A percentile compares a stretch with the other conserved stretches of the same genome.
Conservation (phyloP, 805 yeast species). For the Candida easanensis region DNA sequence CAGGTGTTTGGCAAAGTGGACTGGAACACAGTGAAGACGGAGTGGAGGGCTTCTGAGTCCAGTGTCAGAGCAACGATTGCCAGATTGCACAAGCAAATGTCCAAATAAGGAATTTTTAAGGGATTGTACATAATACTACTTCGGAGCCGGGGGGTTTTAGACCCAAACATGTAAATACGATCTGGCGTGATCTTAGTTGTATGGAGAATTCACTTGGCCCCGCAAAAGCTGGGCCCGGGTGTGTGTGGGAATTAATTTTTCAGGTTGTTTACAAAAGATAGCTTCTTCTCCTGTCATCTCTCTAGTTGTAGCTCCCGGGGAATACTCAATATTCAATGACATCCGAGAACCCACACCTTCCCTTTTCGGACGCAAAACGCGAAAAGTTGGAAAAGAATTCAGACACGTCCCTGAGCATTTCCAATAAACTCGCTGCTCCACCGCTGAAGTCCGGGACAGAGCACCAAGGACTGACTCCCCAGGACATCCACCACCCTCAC, state of each 20-base stretch:
- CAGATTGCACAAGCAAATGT: slow-evolving; percentile 17
- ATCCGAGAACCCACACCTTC: not conserved
- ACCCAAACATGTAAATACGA: no score
- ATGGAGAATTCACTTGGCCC: no score
- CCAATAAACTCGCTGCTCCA: not conserved
- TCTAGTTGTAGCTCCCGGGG: no score
- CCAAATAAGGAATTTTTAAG: not conserved
- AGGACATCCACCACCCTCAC: no score
- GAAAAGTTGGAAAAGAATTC: not conserved
- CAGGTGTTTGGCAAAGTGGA: slow-evolving; percentile 32
- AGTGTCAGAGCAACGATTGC: slow-evolving; percentile 32
- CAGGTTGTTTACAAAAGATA: no score
- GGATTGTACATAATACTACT: slow-evolving; percentile 11
- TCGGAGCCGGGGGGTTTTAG: no score
- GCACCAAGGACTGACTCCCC: no score
- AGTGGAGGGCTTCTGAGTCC: slow-evolving; percentile 36
- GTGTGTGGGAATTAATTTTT: no score
- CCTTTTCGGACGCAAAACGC: not conserved
- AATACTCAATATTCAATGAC: not conserved
- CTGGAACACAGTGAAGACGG: slow-evolving; percentile 32
- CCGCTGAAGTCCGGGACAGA: no score
- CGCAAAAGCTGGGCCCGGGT: no score
- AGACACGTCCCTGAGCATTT: slow-evolving; percentile 1
- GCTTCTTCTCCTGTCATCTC: no score
- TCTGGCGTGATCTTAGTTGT: no score